Evolutionary conservation across 305 asterid genomes (phyloP).

Genomic region (Ruellia speciosa): DNA sequence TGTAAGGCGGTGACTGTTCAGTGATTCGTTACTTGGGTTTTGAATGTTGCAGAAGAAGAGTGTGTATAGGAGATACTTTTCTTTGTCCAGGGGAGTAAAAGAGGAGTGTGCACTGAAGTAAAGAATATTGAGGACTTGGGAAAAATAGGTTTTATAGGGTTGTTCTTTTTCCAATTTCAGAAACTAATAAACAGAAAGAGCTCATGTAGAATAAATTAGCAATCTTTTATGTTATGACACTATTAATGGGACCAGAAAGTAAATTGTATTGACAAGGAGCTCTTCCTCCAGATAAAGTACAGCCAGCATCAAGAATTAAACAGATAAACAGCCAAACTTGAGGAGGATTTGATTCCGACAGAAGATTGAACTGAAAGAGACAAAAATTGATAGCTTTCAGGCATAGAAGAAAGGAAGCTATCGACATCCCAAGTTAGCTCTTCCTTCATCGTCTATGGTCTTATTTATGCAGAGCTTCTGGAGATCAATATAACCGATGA

Average conservation of each 20-base stretch:
- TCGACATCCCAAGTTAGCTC: conserved; percentile 79
- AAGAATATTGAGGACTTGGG: conserved; percentile 1
- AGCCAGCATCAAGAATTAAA: background rate
- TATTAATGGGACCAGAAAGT: background rate
- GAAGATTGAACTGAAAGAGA: no score
- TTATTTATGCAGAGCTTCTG: conserved; percentile 75
- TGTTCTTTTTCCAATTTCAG: background rate
- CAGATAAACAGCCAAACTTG: no score
- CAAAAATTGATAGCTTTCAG: no score
- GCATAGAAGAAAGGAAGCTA: conserved; percentile 15
- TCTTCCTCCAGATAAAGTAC: background rate
- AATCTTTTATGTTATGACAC: no score
- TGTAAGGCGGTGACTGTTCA: conserved; percentile 5
- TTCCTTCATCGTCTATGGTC: conserved; percentile 53
- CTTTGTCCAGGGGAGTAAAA: conserved; percentile 27
- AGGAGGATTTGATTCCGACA: no score
- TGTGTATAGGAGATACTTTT: conserved; percentile 40
- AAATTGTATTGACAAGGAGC: background rate
- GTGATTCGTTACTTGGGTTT: conserved; percentile 11
- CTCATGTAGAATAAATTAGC: background rate
- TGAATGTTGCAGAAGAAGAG: conserved; percentile 20
- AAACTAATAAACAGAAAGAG: background rate
- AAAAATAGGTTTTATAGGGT: background rate
- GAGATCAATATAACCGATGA: conserved; percentile 80
- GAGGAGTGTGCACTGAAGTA: conserved; percentile 32